Base-by-base conservation (phyloP, 2,329 filamentous ascomycete species). In the Dactylellina haptotyla region DNA sequence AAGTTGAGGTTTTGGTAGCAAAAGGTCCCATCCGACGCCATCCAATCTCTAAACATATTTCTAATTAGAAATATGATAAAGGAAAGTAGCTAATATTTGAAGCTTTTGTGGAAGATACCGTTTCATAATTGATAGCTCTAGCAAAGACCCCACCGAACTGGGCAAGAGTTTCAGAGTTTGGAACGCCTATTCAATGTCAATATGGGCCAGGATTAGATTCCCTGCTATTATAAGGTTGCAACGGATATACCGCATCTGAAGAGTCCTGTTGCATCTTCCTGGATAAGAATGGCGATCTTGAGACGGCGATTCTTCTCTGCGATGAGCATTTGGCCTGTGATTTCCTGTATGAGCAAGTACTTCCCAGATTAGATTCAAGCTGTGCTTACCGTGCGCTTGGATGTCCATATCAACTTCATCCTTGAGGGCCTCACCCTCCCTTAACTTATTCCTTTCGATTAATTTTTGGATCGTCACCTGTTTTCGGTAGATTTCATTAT, bases 281-380 rank as follows among this genome's bases (percentile, higher is more conserved):
- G 61, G 46, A 73, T 73, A 8, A 53, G 37, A 34, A 73, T 50
- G 6, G 46, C 59, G 16, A 59, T 20, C 26, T 73, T 73, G 37
- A 73, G 37, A 9, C 69, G 69, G 6, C 61, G 61, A 57, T 66
- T 61, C 41, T 73, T 73, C 30, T 73, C 69, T 14, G 61, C 69
- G 23, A 66, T 53, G 2, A 54, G 34, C 46, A 64, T 43, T 34
- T 66, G 61, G 20, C 51, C 69, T 73, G 37, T 26, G 25, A 5
- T 12, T 28, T n/a, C n/a, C n/a, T n/a, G n/a, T n/a, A n/a, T n/a
- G n/a, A n/a, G n/a, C 25, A 23, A 1, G 28, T 43, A 16, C 14
- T n/a, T 23, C 30, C 16, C 10, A 18, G 18, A 18, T 16, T 10
- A 14, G 25, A 9, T 26, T 16, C 4, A 30, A 10, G 1, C 26